phyloP scores from a whole-genome alignment of 768 basidiomycete species.

The Dacryopinax primogenitus region DNA sequence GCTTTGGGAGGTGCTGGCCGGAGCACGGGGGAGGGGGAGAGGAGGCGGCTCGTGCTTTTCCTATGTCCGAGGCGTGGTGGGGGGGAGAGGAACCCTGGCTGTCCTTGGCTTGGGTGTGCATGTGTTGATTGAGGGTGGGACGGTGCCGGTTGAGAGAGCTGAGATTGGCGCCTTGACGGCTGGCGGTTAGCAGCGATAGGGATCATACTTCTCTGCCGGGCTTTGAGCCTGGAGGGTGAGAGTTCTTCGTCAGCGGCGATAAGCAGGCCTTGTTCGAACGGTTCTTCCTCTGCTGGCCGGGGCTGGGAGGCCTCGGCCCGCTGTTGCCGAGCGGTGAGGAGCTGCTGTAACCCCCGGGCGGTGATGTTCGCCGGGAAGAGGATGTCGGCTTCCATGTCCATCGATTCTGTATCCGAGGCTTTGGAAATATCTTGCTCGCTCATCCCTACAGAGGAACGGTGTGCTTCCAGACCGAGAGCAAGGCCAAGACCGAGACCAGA shows the following conservation, averaged over 20 bases:
- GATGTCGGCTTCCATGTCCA: background rate
- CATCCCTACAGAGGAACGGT: too few species aligned
- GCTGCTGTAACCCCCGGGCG: background rate
- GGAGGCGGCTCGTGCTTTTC: background rate
- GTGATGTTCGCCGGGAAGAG: background rate
- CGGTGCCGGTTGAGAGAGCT: too few species aligned
- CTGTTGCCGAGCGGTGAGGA: background rate
- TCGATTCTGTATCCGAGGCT: background rate
- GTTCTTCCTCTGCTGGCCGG: slow-evolving; percentile 41
- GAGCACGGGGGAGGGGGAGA: background rate
- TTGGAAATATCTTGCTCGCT: too few species aligned
- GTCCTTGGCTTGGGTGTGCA: too few species aligned
- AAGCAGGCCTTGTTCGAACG: slow-evolving; percentile 73
- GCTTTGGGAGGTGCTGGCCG: background rate
- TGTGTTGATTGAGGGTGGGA: too few species aligned
- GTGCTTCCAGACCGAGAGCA: too few species aligned
- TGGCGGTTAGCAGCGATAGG: background rate
- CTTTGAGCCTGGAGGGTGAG: slow-evolving; percentile 46
- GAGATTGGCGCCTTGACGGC: too few species aligned
- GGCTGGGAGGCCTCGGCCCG: background rate
- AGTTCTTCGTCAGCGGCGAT: slow-evolving; percentile 74
- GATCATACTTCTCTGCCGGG: background rate
- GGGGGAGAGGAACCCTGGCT: background rate
- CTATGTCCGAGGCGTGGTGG: background rate
- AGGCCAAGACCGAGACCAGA: too few species aligned